A percentile compares a stretch with the other conserved stretches of the same genome.
Evolutionary conservation across 257 asterid genomes (phyloP).

Genomic region (Solanum rostratum): DNA sequence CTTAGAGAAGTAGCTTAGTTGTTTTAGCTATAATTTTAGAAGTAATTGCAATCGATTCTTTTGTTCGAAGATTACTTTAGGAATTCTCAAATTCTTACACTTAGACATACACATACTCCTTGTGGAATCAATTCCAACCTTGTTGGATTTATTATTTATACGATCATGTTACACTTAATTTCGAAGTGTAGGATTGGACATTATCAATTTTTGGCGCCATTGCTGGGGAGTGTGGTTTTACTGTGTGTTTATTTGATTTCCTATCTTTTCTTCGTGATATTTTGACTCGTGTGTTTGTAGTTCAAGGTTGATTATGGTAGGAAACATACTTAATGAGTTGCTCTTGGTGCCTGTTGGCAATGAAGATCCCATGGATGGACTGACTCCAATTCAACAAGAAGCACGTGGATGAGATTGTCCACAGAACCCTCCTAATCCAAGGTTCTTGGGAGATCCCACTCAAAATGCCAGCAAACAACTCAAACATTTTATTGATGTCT

Average conservation of each 20-base stretch:
- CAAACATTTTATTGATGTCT: background rate
- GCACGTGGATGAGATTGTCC: background rate
- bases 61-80: too few species aligned
- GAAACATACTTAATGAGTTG: background rate
- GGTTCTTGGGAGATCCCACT: background rate
- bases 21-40: too few species aligned
- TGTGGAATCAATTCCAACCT: too few species aligned
- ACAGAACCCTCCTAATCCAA: background rate
- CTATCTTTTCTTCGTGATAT: background rate
- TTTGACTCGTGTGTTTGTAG: background rate
- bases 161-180: too few species aligned
- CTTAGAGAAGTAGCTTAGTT: too few species aligned
- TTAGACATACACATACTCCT: too few species aligned
- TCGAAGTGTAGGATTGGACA: too few species aligned
- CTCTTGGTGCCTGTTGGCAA: background rate
- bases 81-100: too few species aligned
- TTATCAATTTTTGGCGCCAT: too few species aligned
- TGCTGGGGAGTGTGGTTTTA: background rate
- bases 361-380: background rate
- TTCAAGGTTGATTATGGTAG: background rate
- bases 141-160: too few species aligned
- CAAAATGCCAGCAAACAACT: background rate
- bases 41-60: too few species aligned
- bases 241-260: background rate
- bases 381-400: background rate